Conservation (phyloP, 192 early-diverging fungal species). For the Lobulomyces angularis region DNA sequence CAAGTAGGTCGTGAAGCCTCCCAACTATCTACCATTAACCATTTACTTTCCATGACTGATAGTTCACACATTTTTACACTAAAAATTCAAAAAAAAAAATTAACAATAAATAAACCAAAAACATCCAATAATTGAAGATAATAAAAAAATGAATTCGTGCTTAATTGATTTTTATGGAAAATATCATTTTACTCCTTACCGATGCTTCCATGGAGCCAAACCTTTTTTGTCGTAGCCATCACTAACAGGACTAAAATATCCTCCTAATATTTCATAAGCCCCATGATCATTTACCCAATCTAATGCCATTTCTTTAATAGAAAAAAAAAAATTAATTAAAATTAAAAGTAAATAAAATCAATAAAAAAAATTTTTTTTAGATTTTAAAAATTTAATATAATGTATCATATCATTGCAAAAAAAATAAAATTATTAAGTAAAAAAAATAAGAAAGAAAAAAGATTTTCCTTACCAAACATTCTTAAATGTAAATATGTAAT, state of each 20-base stretch:
- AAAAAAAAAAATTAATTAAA: neutral
- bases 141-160: no score
- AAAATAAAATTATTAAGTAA: neutral
- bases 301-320: slow-evolving; percentile 73
- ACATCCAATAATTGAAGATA: no score
- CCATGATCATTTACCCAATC: slow-evolving; percentile 65
- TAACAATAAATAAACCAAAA: no score
- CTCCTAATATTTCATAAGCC: slow-evolving; percentile 79
- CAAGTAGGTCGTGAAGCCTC: slow-evolving; percentile 63
- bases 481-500: slow-evolving; percentile 94
- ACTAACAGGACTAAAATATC: slow-evolving; percentile 93
- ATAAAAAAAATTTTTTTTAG: no score
- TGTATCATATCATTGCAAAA: no score
- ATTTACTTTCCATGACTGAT: slow-evolving; percentile 68
- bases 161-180: no score
- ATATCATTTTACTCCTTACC: no score
- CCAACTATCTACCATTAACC: slow-evolving; percentile 96
- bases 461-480: slow-evolving; percentile 77
- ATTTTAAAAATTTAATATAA: no score
- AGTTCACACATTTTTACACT: slow-evolving; percentile 86
- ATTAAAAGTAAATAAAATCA: no score
- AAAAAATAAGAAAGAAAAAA: slow-evolving; percentile 1
- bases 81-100: no score
- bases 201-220: slow-evolving; percentile 69
- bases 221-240: slow-evolving; percentile 90